Evolutionary conservation across 1,284 basidiomycete species (phyloP).

Genomic region (Ceratobasidium sp.): DNA sequence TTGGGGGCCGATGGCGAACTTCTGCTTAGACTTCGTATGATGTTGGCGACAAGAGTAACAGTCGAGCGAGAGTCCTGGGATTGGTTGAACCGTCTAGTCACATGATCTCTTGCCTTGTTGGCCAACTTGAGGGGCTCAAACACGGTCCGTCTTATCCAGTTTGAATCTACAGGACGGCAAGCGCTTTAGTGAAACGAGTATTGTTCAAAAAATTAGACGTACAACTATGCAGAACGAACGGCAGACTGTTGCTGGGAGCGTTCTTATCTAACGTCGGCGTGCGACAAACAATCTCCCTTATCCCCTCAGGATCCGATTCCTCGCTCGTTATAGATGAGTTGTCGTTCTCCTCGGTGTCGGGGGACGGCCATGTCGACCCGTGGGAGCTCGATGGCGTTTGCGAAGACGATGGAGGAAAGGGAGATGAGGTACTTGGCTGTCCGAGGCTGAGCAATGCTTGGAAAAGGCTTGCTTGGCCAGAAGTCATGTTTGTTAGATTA

Average conservation of each 20-base stretch:
- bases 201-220: background rate
- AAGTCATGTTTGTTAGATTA: background rate
- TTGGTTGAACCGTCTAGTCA: constrained; percentile 19
- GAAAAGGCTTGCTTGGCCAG: constrained; percentile 38
- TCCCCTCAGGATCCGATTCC: constrained; percentile 34
- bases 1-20: background rate
- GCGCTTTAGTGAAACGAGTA: background rate
- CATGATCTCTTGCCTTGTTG: constrained; percentile 15
- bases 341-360: constrained; percentile 30
- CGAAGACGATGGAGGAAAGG: background rate
- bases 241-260: constrained; percentile 26
- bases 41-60: constrained; percentile 1
- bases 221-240: constrained; percentile 40
- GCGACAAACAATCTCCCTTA: constrained; percentile 31
- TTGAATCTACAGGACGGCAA: background rate
- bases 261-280: constrained; percentile 18
- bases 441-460: constrained; percentile 35
- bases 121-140: constrained; percentile 32
- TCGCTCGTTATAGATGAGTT: constrained; percentile 36
- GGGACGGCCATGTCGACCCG: constrained; percentile 42
- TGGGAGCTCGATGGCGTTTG: constrained; percentile 39
- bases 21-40: background rate
- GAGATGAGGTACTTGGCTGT: background rate
- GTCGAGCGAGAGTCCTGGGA: constrained; percentile 24
- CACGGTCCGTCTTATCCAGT: constrained; percentile 24